Evolutionary conservation across 2,329 filamentous ascomycete species (phyloP).

Genomic region (Biscogniauxia marginata): DNA sequence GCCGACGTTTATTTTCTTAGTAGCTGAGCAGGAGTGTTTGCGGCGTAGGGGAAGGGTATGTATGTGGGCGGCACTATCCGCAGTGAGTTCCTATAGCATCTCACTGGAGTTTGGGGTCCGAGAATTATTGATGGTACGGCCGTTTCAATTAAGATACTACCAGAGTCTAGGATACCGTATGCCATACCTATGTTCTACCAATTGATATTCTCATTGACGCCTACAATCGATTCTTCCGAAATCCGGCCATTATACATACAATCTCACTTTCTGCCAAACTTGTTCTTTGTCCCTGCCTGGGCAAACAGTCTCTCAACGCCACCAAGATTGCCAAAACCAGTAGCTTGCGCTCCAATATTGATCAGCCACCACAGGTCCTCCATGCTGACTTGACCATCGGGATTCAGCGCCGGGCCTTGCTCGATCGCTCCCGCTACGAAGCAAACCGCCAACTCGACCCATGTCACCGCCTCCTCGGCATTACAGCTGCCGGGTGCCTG

Average conservation of each 20-base stretch:
- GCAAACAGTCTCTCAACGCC: slow-evolving; percentile 5
- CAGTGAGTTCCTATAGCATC: neutral
- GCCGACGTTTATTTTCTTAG: no score
- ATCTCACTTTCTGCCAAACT: neutral
- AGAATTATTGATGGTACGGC: no score
- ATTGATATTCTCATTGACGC: no score
- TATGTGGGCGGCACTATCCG: neutral
- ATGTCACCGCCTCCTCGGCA: slow-evolving; percentile 31
- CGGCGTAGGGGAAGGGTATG: neutral
- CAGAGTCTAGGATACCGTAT: no score
- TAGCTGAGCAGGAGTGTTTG: neutral
- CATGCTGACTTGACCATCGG: neutral
- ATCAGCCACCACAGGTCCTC: slow-evolving; percentile 13
- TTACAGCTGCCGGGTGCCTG: slow-evolving; percentile 34
- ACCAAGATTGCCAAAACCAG: slow-evolving; percentile 5
- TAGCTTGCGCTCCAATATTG: slow-evolving; percentile 2
- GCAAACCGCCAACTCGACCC: slow-evolving; percentile 33
- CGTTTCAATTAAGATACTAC: no score
- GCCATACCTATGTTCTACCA: no score
- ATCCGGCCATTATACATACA: no score
- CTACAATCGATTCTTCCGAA: no score
- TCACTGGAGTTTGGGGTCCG: no score
- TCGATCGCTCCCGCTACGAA: slow-evolving; percentile 32
- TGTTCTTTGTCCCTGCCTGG: neutral
- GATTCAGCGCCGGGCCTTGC: neutral